These are phyloP conservation scores for Neurospora sp. DNA, from an alignment of 495 filamentous ascomycete species.

Conservation along the genomic window DNA sequence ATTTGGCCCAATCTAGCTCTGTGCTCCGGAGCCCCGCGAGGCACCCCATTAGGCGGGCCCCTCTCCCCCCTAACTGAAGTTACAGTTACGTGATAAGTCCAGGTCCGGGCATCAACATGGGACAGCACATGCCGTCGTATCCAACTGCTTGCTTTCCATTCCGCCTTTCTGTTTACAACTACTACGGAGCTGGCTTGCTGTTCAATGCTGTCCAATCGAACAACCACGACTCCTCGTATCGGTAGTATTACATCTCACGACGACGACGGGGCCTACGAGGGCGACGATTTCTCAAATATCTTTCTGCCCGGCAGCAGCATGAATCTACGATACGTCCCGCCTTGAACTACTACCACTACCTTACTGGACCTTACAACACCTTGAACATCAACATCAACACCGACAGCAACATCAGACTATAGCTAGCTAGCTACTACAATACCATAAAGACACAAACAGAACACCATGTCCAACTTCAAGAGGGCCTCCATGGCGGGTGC, in stretches of 20 bases:
- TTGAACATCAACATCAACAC: background rate
- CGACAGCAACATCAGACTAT: background rate
- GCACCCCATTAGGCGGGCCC: background rate
- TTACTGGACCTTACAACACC: background rate
- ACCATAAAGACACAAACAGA: background rate
- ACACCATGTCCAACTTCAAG: conserved; percentile 14
- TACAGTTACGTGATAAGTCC: background rate
- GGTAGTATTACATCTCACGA: background rate
- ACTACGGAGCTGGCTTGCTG: background rate
- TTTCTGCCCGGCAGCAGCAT: background rate
- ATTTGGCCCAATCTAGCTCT: background rate
- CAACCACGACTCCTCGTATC: background rate
- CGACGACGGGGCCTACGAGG: background rate
- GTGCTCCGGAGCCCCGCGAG: background rate
- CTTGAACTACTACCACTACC: background rate
- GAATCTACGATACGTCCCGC: background rate
- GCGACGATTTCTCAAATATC: background rate
- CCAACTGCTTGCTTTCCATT: background rate
- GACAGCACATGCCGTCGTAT: background rate
- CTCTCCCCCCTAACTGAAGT: background rate
- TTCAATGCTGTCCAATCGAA: background rate
- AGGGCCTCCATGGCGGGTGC: conserved; percentile 6
- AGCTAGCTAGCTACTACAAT: background rate
- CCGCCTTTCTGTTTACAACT: background rate
- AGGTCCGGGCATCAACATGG: background rate